These are phyloP conservation scores for Solanum medicagineum DNA, from an alignment of 257 asterid species.

Conservation along the genomic window DNA sequence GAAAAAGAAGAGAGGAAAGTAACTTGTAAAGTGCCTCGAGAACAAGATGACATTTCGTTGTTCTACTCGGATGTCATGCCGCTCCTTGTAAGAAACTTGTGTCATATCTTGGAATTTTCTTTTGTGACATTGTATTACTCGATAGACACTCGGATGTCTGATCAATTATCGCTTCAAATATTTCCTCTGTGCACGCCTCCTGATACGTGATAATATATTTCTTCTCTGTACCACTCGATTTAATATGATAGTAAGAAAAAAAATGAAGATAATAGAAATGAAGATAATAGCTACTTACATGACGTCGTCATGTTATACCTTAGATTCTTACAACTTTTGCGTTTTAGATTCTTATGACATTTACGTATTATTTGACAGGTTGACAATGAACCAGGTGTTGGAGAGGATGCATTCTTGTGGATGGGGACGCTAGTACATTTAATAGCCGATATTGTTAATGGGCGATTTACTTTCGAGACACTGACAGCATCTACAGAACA, in stretches of 20 bases:
- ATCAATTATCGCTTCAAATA: not conserved
- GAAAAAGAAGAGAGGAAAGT: slow-evolving; percentile 54
- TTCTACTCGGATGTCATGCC: slow-evolving; percentile 94
- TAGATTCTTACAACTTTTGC: not conserved
- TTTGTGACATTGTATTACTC: not conserved
- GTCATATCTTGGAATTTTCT: not conserved
- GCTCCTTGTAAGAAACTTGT: slow-evolving; percentile 53
- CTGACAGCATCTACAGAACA: slow-evolving; percentile 61
- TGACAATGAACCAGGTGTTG: slow-evolving; percentile 49
- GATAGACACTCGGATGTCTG: not conserved
- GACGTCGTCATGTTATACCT: not conserved
- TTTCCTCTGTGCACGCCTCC: not conserved
- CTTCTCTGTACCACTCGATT: not conserved
- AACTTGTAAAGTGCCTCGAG: slow-evolving; percentile 5
- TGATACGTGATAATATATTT: not conserved
- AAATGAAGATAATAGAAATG: not conserved
- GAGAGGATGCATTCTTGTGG: slow-evolving; percentile 88
- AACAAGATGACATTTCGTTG: slow-evolving; percentile 59
- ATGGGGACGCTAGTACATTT: slow-evolving; percentile 59
- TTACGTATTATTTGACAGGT: slow-evolving; percentile 27
- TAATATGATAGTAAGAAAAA: not conserved
- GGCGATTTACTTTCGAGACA: slow-evolving; percentile 79
- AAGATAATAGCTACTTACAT: not conserved
- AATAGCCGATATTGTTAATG: slow-evolving; percentile 59
- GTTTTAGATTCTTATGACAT: not conserved